Base-by-base conservation (phyloP, 345 rosid species). In the Populus euphratica region DNA sequence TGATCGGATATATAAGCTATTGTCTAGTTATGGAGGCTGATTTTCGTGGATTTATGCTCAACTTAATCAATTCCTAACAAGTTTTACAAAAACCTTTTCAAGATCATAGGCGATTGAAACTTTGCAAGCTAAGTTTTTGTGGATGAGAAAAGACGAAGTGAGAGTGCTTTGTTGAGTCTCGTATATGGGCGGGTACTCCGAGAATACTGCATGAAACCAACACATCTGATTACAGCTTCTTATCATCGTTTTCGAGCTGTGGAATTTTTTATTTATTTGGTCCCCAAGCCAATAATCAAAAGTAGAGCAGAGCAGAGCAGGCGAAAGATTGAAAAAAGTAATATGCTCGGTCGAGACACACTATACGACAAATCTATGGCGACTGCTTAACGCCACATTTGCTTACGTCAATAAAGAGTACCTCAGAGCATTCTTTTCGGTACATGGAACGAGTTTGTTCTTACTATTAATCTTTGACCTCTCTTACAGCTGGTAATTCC, bases 351-450 rank as follows among this genome's bases (percentile, higher is more conserved):
- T 49, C 54, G 54, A 49, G 54, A 16, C 20, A 12, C 62, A 61
- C 74, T 77, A 77, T 2, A 39, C 52, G 79, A 77, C 79, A 77
- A 77, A 56, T 77, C 69, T 56, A 21, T 33, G 79, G 29, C 79
- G 79, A 43, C 79, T 61, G 21, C 74, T 41, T 33, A n/a, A 41
- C 16, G n/a, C 62, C 74, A 70, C 69, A 70, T 68, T 69, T 69
- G 73, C 73, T 1, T 44, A 43, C 73, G 50, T 25, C 31, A 43
- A 43, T 6, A 33, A 4, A 49, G 20, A 7, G 54, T 1, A 16
- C 17, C 54, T 17, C 21, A 1, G 21, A 16, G 54, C 5, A 4
- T 2, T 49, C 20, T 16, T 49, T 5, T 17, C 20, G 8, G 54
- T 14, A 49, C 7, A 16, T 5, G 2, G 12, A 8, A 11, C 47